A percentile compares a stretch with the other conserved stretches of the same genome.
Conservation (phyloP, 2,329 filamentous ascomycete species). For the Colletotrichum filicis region DNA sequence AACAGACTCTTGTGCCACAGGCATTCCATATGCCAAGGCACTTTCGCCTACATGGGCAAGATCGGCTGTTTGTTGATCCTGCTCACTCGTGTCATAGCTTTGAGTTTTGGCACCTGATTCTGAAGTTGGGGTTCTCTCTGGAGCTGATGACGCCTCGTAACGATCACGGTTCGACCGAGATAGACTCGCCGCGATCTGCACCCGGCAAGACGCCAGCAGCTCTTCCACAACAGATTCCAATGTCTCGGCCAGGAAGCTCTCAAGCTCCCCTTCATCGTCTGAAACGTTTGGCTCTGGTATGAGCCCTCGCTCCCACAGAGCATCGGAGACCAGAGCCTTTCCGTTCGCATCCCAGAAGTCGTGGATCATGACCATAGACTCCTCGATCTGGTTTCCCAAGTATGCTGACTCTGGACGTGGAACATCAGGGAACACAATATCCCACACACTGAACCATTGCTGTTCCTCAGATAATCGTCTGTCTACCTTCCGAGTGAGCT, state of each 20-base stretch:
- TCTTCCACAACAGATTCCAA: background rate
- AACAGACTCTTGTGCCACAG: too few relatives aligned
- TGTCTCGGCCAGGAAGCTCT: background rate
- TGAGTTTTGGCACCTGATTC: background rate
- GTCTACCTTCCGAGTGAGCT: background rate
- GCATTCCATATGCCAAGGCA: too few relatives aligned
- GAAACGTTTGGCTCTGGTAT: background rate
- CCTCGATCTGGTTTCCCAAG: background rate
- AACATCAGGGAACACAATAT: background rate
- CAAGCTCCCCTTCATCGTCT: background rate
- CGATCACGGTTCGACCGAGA: background rate
- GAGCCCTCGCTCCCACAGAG: background rate
- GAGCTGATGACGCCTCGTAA: background rate
- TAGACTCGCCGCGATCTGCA: constrained; percentile 20
- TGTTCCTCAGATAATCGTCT: background rate
- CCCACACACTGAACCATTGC: background rate
- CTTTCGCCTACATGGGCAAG: too few relatives aligned
- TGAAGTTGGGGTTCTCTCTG: background rate
- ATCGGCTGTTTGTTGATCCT: background rate
- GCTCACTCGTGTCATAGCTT: background rate
- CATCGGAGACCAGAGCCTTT: background rate
- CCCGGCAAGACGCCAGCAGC: background rate
- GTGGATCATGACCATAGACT: background rate
- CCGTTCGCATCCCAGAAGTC: background rate
- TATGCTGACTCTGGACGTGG: background rate